Evolutionary conservation across 2,329 filamentous ascomycete species (phyloP), one percentile per base, ranked within the genome.

Genomic region (Aphanoascus verrucosus): DNA sequence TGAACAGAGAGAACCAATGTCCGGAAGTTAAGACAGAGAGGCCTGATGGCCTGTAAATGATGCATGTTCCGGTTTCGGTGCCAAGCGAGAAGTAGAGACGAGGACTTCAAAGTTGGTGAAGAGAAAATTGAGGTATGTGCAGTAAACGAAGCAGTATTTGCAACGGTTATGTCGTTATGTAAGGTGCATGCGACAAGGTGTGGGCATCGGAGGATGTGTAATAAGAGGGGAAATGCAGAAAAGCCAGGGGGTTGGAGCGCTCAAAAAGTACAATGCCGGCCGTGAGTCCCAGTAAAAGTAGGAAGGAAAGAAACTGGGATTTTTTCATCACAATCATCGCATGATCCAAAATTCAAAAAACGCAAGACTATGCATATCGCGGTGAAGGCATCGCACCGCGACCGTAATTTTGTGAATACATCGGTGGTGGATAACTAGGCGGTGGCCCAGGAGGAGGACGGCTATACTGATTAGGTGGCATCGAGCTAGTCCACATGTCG

Each of bases 401-500:
- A 32, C 15, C 20, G 46, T 52, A 46, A 14, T 35, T 44, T 46
- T 46, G 50, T 31, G 50, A 46, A 41, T 46, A 52, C 5, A 52
- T 8, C 4, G 50, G 50, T 9, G 50, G 50, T 19, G 46, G 34
- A 32, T 52, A 28, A 28, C 23, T 32, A 17, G 37, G 50, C n/a
- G 42, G 41, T 34, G 50, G 50, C 12, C 32, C 23, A 8, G 17
- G 50, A 17, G 50, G 32, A 19, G 50, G 50, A 19, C 50, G 50
- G 19, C n/a, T 37, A 34, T 52, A 52, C 32, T 40, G 50, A 12
- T 52, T 35, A 19, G 50, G 50, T 1, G 51, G 51, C 20, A 49
- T 37, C n/a, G 51, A 48, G 28, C 44, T 37, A 5, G 51, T 48
- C 45, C 51, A 48, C 48, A 52, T 50, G 37, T 49, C 46, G 1